These are phyloP conservation scores for Hypoxylon sp. DNA, from an alignment of 2,329 filamentous ascomycete species.

Conservation along the genomic window DNA sequence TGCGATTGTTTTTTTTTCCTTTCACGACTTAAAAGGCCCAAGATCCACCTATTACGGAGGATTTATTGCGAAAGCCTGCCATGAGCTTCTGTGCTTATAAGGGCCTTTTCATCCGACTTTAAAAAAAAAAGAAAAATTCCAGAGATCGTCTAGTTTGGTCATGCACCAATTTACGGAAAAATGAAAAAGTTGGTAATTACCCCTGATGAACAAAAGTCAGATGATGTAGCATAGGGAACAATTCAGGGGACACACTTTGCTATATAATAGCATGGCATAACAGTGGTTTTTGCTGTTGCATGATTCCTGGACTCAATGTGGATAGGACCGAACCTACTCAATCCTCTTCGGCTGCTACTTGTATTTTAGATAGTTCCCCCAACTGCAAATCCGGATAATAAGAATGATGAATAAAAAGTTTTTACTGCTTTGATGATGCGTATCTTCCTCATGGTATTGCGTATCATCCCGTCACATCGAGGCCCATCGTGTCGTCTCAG, in stretches of 20 bases:
- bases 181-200: conserved; percentile 6
- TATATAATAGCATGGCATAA: conserved; percentile 14
- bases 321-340: not conserved
- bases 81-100: conserved; percentile 3
- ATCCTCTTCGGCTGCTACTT: not conserved
- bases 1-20: conserved; percentile 26
- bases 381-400: conserved; percentile 13
- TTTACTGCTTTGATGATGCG: conserved; percentile 3
- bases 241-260: conserved; percentile 20
- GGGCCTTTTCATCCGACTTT: conserved; percentile 19
- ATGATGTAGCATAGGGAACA: conserved; percentile 27
- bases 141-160: conserved; percentile 24
- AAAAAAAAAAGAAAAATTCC: not conserved
- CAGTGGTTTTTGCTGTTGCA: conserved; percentile 6
- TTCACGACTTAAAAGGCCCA: conserved; percentile 3
- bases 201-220: conserved; percentile 16
- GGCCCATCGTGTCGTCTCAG: conserved; percentile 11
- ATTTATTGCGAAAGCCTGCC: conserved; percentile 17
- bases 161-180: conserved; percentile 25
- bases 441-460: conserved; percentile 1
- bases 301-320: not conserved
- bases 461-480: conserved; percentile 1
- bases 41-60: conserved; percentile 23
- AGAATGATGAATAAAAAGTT: conserved; percentile 4
- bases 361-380: conserved; percentile 23